phyloP scores from a whole-genome alignment of 208 protist genomes.

The Crithidia mellificae region DNA sequence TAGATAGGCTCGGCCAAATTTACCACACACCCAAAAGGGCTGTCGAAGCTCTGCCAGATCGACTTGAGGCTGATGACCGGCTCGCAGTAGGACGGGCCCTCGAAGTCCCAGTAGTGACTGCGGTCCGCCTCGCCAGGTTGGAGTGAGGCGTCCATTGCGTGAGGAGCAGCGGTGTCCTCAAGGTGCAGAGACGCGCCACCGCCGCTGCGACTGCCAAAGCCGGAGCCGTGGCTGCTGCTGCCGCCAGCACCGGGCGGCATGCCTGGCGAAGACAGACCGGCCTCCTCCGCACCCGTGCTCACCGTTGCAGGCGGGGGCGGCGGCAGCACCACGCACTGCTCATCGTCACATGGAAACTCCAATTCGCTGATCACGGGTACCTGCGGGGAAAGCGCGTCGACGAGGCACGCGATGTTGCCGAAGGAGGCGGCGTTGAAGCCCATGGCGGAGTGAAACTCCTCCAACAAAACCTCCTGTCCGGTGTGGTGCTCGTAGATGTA shows the following conservation, averaged over 20 bases:
- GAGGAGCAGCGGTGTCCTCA: slow-evolving; percentile 3
- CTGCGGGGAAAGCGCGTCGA: slow-evolving; percentile 65
- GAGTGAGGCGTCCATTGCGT: not conserved
- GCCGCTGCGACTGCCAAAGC: slow-evolving; percentile 10
- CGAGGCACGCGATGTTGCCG: slow-evolving; percentile 78
- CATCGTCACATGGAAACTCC: slow-evolving; percentile 46
- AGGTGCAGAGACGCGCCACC: slow-evolving; percentile 2
- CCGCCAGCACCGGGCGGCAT: not conserved
- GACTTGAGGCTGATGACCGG: slow-evolving; percentile 57
- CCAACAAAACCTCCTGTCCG: slow-evolving; percentile 62
- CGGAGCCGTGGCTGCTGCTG: slow-evolving; percentile 21
- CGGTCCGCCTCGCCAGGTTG: slow-evolving; percentile 17
- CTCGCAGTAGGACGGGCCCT: slow-evolving; percentile 63
- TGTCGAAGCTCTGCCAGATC: slow-evolving; percentile 78
- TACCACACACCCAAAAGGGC: slow-evolving; percentile 79
- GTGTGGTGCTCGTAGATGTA: slow-evolving; percentile 74
- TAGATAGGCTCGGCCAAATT: slow-evolving; percentile 51
- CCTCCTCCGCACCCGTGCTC: slow-evolving; percentile 8
- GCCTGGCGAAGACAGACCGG: not conserved
- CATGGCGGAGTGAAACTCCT: slow-evolving; percentile 58
- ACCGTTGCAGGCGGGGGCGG: not conserved
- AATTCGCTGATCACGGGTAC: slow-evolving; percentile 51
- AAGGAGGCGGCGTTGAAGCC: slow-evolving; percentile 50
- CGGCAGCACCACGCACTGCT: slow-evolving; percentile 26
- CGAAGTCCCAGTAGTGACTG: slow-evolving; percentile 41